Base-by-base conservation (phyloP, 495 filamentous ascomycete species). In the Penicillium bialowiezense region DNA sequence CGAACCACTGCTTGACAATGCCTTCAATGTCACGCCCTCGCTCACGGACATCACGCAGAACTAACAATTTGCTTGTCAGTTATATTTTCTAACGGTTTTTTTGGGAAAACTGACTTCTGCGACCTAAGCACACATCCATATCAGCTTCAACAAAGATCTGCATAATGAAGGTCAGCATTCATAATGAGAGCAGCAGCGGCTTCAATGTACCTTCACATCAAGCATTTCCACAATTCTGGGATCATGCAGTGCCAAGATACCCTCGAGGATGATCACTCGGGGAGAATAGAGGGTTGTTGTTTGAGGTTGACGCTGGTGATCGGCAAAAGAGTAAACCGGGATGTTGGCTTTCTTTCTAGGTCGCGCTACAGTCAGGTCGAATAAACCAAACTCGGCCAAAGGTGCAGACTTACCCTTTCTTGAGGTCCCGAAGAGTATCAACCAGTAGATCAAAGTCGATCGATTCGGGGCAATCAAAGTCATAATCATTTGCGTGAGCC, bases 1-100 rank as follows among this genome's bases (percentile, higher is more conserved):
- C 65, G 63, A 96, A 96, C 93, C 93, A 98, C 68, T 98, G 93
- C 67, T 97, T 97, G 59, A 97, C 91, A 59, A 91, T 91, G 32
- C 93, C 93, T 54, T 96, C 89, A 48, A 97, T 84, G 52, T 95
- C 89, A 44, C 91, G 77, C 7, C 89, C 90, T 56, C 91, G 78
- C 56, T 95, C 87, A 52, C 76, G 78, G 13, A 96, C 87, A 71
- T 97, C 91, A 56, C 91, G 87, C 32, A 91, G 65, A 52, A 96
- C 89, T 95, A 54, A 19, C 50, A 65, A 50, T 49, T 42, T 56
- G 19, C 26, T 42, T 34, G 33, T 55, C 45, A 54, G 45, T 50
- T 8, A 23, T 14, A 15, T 28, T 9, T 8, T 26, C 5, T n/a
- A 24, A 18, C 17, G 20, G 28, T 43, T 8, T 5, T 13, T 42